A percentile compares a stretch with the other conserved stretches of the same genome.
These are phyloP conservation scores for Trichoderma aggressivum DNA, from an alignment of 2,329 filamentous ascomycete species.

Conservation along the genomic window DNA sequence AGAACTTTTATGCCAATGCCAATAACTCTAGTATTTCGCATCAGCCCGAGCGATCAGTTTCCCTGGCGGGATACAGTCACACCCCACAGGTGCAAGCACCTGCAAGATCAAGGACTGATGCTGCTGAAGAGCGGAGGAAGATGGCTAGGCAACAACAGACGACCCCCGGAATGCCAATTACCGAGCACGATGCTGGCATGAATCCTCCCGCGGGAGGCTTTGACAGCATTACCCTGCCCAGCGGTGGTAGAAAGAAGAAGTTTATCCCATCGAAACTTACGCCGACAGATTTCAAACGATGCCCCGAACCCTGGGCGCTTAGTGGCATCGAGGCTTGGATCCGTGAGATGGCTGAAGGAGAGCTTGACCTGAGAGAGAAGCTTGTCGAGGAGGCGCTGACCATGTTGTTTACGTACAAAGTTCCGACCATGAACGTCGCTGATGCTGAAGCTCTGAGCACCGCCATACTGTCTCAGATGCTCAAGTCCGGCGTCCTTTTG, in stretches of 20 bases:
- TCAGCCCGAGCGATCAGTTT: conserved; percentile 69
- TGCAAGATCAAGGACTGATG: conserved; percentile 91
- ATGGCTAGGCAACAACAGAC: conserved; percentile 50
- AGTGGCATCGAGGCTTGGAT: conserved; percentile 87
- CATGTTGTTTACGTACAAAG: conserved; percentile 86
- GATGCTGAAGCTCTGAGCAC: conserved; percentile 86
- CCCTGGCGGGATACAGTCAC: conserved; percentile 75
- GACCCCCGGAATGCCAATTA: conserved; percentile 39
- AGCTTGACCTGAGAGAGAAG: conserved; percentile 80
- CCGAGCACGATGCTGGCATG: conserved; percentile 56
- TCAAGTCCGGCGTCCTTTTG: conserved; percentile 71
- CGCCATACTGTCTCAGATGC: conserved; percentile 76
- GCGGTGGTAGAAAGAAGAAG: conserved; percentile 72
- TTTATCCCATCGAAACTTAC: conserved; percentile 85
- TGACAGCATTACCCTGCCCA: conserved; percentile 80
- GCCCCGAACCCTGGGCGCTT: conserved; percentile 86
- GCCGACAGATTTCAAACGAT: conserved; percentile 76
- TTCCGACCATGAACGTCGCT: conserved; percentile 96
- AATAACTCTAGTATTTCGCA: conserved; percentile 33
- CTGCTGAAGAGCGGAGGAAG: conserved; percentile 65
- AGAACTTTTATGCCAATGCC: conserved; percentile 46
- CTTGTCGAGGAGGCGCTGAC: conserved; percentile 84
- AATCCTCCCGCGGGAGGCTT: conserved; percentile 58
- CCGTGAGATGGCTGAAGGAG: conserved; percentile 83
- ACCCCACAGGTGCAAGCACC: conserved; percentile 76